Conservation (phyloP, 192 early-diverging fungal genomes). For the Coemansia sp. region DNA sequence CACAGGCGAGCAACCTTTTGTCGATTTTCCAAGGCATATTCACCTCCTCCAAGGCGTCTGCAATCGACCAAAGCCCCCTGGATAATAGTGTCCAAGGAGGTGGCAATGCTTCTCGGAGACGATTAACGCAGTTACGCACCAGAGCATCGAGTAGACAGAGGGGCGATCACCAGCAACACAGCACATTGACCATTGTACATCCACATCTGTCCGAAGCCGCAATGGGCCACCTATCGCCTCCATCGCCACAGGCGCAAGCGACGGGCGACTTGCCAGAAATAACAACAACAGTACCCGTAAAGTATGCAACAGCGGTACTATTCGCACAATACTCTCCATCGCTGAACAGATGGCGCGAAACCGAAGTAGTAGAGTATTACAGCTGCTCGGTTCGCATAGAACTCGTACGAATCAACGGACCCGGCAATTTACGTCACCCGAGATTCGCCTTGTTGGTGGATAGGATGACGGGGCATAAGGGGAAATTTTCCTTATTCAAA, state of each 20-base stretch:
- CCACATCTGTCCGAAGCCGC: constrained; percentile 5
- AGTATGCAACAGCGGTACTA: constrained; percentile 22
- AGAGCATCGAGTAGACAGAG: background rate
- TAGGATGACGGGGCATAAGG: constrained; percentile 43
- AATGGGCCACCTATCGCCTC: background rate
- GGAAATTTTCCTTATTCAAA: constrained; percentile 35
- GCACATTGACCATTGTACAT: constrained; percentile 9
- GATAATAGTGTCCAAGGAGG: background rate
- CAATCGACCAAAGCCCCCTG: too few species aligned
- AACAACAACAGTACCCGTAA: constrained; percentile 25
- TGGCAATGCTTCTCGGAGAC: background rate
- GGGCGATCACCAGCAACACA: background rate
- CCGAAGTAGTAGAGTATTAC: constrained; percentile 51
- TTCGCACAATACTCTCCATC: constrained; percentile 52
- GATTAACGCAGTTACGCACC: background rate
- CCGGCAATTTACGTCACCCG: constrained; percentile 1
- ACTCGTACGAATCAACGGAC: constrained; percentile 22
- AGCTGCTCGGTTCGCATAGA: constrained; percentile 48
- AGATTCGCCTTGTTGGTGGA: constrained; percentile 39
- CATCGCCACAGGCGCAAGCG: background rate
- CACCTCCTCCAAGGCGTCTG: background rate
- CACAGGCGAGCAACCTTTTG: background rate
- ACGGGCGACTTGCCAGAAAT: background rate
- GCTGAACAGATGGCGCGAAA: constrained; percentile 39
- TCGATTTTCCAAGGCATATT: background rate